phyloP scores from a whole-genome alignment of 257 asterid genomes.

The Cordia subcordata region DNA sequence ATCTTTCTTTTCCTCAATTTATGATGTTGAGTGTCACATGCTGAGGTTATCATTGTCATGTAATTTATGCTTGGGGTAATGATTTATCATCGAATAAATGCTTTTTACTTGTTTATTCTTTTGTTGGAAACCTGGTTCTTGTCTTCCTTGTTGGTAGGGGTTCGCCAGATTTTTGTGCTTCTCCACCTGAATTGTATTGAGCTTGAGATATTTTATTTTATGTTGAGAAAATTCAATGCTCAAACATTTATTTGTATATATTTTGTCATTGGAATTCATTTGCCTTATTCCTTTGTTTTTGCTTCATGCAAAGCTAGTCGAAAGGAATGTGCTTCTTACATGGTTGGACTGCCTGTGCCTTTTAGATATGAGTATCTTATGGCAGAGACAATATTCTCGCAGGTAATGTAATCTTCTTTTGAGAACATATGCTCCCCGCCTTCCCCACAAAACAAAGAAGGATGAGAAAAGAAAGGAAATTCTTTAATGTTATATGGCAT shows the following conservation, averaged over 20 bases:
- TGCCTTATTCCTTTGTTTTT: slow-evolving; percentile 39
- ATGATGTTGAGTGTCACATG: not conserved
- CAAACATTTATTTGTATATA: not conserved
- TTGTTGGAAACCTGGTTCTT: not conserved
- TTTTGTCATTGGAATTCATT: slow-evolving; percentile 6
- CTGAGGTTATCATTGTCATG: no score
- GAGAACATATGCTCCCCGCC: no score
- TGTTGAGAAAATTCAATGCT: not conserved
- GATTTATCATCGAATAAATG: no score
- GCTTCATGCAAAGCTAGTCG: slow-evolving; percentile 98
- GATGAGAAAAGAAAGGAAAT: no score
- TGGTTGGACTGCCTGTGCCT: slow-evolving; percentile 97
- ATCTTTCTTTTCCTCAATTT: no score
- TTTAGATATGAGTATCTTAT: slow-evolving; percentile 95
- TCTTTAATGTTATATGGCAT: no score
- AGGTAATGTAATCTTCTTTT: slow-evolving; percentile 42
- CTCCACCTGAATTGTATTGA: not conserved
- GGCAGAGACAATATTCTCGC: slow-evolving; percentile 99
- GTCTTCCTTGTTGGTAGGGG: not conserved
- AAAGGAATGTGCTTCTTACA: slow-evolving; percentile 94
- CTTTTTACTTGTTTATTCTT: not conserved
- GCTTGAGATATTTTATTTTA: not conserved
- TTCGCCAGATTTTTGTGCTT: not conserved
- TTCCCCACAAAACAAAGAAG: no score
- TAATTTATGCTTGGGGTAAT: no score